Evolutionary conservation across 805 yeast species (phyloP), one percentile per base, ranked within the genome.

Genomic region (Lipomyces lipofer): DNA sequence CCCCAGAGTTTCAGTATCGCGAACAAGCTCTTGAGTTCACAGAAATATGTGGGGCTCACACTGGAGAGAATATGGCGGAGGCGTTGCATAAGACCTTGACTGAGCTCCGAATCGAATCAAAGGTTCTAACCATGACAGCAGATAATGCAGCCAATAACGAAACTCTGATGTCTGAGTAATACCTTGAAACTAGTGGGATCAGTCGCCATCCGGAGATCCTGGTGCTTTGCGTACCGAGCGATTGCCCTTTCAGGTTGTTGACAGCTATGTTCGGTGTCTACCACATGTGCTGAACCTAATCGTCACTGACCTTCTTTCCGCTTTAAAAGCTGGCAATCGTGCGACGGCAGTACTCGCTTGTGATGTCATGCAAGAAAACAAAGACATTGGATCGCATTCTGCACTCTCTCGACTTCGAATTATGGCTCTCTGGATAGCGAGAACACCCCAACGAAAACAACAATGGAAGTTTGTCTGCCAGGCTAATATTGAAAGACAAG

Each of bases 401-500:
- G 32, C 29, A 17, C 30, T 43, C 10, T 17, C 13, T n/a, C 12
- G 35, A 24, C 33, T 24, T 15, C 47, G 47, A 19, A 17, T 43
- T 4, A 22, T 43, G 33, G 47, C 47, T 25, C 30, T 43, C 17
- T 43, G 33, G 30, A 24, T 43, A 8, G 17, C 25, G 19, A 17
- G 33, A 4, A 43, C 30, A 7, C 47, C 47, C n/a, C 35, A 25
- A 15, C 47, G 47, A 29, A 43, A 29, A 28, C 47, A 43, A 29
- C 33, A 24, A 9, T 43, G 47, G 47, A 43, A 27, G 30, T 15
- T 27, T 25, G 21, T 43, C 13, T 25, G 33, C 30, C 13, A 28
- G 15, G 15, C 30, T 12, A 15, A 28, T n/a, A 15, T 28, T 25
- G n/a, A 25, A 10, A 28, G 32, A 43, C 17, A 19, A 25, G 21